Evolutionary conservation across 2,329 filamentous ascomycete species (phyloP), one percentile per base, ranked within the genome.

Genomic region (Blastomyces gilchristii): DNA sequence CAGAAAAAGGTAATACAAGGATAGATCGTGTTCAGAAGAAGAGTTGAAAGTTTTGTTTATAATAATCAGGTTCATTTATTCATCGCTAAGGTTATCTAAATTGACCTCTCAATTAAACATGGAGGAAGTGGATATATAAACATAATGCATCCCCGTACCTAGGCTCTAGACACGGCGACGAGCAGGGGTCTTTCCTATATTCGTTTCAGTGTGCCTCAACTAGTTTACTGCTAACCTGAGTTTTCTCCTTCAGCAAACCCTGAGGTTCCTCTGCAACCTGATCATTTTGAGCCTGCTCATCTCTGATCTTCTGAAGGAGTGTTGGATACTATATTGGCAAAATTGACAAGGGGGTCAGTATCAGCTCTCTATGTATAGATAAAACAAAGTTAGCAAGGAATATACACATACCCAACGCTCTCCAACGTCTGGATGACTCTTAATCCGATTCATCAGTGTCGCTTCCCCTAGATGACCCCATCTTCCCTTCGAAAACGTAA

Each of bases 351-450:
- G n/a, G 34, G 25, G 8, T 52, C 34, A 56, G 50, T 8, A 62
- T 47, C 41, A n/a, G n/a, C 9, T 37, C 34, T 11, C 14, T 6
- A 37, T 11, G 37, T 62, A 37, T 45, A 9, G 7, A 43, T 12
- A n/a, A 43, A 47, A 52, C 49, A 41, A 22, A 31, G 28, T 18
- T 49, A 56, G 47, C 59, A 37, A 37, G 2, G 41, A 59, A 31
- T 31, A 50, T 54, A 45, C 41, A 74, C 74, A 66, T 65, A 77
- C 74, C 78, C 90, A 95, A 69, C 86, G 80, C 79, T 92, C 88
- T 1, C 89, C 90, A 0, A 96, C 91, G 73, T 95, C 91, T 3
- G 87, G 88, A 77, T 96, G 91, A 68, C 88, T 91, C 81, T 92
- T 94, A 68, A 95, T 82, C 16, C 91, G 79, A 75, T 95, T 96